Evolutionary conservation across 805 yeast species (phyloP), one percentile per base, ranked within the genome.

Genomic region (Nakazawaea ernobii): DNA sequence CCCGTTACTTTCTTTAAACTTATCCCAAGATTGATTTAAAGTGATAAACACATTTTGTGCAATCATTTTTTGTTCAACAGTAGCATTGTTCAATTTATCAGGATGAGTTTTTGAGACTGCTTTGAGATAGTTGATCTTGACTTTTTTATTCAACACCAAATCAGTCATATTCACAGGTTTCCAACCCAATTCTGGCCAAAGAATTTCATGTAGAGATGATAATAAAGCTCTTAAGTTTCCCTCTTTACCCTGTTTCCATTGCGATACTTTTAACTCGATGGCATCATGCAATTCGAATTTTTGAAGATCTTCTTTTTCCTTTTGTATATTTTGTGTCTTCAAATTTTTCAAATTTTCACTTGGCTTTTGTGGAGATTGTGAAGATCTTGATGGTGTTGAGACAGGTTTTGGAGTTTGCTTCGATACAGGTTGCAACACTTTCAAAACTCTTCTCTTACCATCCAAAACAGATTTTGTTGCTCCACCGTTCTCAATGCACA

Each of bases 21-120:
- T 66, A 55, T 88, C 97, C 98, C 99, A 94, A 2, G 97, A 90
- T 55, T 80, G 77, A 63, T 90, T 92, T 52, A 94, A 69, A 0
- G 82, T 73, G 35, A 90, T 85, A 60, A 94, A 94, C 0, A 92
- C 92, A 24, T 80, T 81, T 56, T 91, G 92, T 13, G 97, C 94
- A 40, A 92, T 73, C 83, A 92, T 77, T 60, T 84, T 83, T 48
- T 79, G 78, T 57, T 89, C 95, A 6, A 81, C 69, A 7, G 82
- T 68, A 1, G 84, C 78, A 20, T 66, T 63, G n/a, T 80, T 70
- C 24, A 91, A 68, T 62, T 94, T 94, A 63, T 94, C 99, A 0
- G 94, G 94, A 58, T 85, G 94, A 6, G 87, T 84, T 48, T 78
- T 71, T 43, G 88, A 78, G 41, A 84, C 87, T 1, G 88, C 92